These are phyloP conservation scores for Colletotrichum coccodes DNA, from an alignment of 2,329 filamentous ascomycete species.

Conservation along the genomic window DNA sequence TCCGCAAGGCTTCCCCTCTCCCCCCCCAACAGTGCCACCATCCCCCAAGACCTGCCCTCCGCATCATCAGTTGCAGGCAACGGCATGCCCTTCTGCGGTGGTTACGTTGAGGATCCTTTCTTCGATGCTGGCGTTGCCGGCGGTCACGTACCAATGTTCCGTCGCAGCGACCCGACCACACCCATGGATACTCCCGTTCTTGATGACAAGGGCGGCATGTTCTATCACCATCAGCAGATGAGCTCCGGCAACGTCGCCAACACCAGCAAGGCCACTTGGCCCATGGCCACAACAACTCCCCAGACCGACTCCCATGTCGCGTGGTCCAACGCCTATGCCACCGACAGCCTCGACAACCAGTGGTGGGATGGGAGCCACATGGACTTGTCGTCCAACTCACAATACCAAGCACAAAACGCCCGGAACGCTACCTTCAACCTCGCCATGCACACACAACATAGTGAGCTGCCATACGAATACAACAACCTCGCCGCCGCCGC, in stretches of 20 bases:
- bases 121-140: constrained; percentile 39
- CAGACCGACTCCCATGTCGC: constrained; percentile 27
- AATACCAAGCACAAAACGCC: constrained; percentile 44
- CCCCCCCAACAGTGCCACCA: constrained; percentile 39
- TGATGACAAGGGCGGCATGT: constrained; percentile 42
- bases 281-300: constrained; percentile 34
- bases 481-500: constrained; percentile 42
- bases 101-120: constrained; percentile 52
- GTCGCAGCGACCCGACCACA: constrained; percentile 45
- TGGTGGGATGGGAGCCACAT: constrained; percentile 46
- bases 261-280: constrained; percentile 38
- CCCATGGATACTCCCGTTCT: constrained; percentile 51
- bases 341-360: constrained; percentile 34
- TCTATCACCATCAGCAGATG: constrained; percentile 36
- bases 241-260: constrained; percentile 30
- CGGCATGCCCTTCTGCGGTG: constrained; percentile 44
- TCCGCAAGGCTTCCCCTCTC: constrained; percentile 36
- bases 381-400: constrained; percentile 39
- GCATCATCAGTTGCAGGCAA: constrained; percentile 17
- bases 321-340: constrained; percentile 31
- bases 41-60: constrained; percentile 33
- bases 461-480: constrained; percentile 53
- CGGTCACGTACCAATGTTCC: constrained; percentile 42
- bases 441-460: constrained; percentile 52
- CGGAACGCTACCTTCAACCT: constrained; percentile 50